Base-by-base conservation (phyloP, 2,329 filamentous ascomycete genomes). In the Cucurbitaria berberidis region DNA sequence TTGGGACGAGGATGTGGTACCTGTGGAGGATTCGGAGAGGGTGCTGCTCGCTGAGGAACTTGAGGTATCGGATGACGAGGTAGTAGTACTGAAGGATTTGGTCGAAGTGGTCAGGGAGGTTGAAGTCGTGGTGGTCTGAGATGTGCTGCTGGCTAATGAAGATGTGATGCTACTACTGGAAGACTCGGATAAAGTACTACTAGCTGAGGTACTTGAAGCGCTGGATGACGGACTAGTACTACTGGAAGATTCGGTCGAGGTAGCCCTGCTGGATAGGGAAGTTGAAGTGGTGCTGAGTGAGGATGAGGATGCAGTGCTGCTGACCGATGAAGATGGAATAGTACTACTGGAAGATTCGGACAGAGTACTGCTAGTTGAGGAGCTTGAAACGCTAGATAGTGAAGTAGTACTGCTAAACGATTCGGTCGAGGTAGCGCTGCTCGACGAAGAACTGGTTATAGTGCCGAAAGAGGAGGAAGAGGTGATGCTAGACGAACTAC, bases 321-420 rank as follows among this genome's bases (percentile, higher is more conserved):
- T 57, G 8, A 10, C 27, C 22, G 27, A 47, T 26, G 18, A 39
- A 7, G 30, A 27, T 6, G 26, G 10, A 27, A 10, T 27, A 10
- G 6, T 27, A 27, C 26, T 27, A 27, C 26, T 27, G 26, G 26
- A 27, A 10, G 26, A 27, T 36, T 9, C 34, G 24, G 39, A 47
- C 5, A 6, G 38, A 24, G 30, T 32, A 45, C 22, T 48, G 22
- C 32, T 45, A 19, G 39, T 26, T 22, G 49, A 45, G 18, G 40
- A 45, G 13, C 30, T 46, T 45, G 41, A 30, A 32, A 21, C 13
- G 32, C 32, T 43, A 2, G 49, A 43, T 5, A 32, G 43, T 13
- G 44, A 18, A n/a, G 38, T 32, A 9, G 41, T 55, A 9, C 45
- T 51, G 21, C 40, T 53, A 13, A 42, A 50, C 4, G 27, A 45